Evolutionary conservation across 2,329 filamentous ascomycete species (phyloP), one percentile per base, ranked within the genome.

Genomic region (Bisporella sp.): DNA sequence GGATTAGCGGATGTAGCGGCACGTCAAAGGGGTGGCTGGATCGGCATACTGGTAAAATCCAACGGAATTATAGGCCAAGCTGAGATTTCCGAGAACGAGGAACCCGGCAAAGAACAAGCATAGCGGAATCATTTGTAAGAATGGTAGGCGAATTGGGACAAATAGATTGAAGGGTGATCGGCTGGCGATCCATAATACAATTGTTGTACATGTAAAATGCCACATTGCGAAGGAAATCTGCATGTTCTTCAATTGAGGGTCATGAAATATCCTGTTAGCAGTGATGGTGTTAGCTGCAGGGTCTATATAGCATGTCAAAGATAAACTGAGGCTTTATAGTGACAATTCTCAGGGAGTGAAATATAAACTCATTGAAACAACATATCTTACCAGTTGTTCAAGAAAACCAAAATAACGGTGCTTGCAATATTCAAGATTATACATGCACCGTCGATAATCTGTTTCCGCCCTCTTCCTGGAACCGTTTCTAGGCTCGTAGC

Each of bases 211-310:
- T 30, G 67, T 66, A 53, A 73, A 73, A 57, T 73, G 71, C 71
- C 70, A 73, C 67, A 72, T 73, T 13, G 71, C 70, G 43, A 73
- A 71, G 57, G 69, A 68, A 50, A 73, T 67, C 59, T 73, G 71
- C 64, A 69, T 71, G 28, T 64, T 62, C 50, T 69, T 68, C 51
- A 73, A 63, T 54, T 73, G 70, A 41, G 63, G 56, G 55, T 73
- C 70, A 58, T 62, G 67, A 58, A 73, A 71, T 29, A 71, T 70
- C 46, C 70, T 73, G 56, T 30, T 9, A 37, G 8, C 35, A 37
- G 35, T 9, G 35, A 37, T n/a, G 8, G 4, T 9, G n/a, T 37
- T 37, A 9, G 35, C 8, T 37, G 2, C 35, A 37, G 35, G 35
- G 21, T 21, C 21, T 21, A 21, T 21, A 21, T 21, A 21, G 21